These are phyloP conservation scores for Digitaria exilis DNA, from an alignment of 202 grass and related monocot species.

Conservation along the genomic window DNA sequence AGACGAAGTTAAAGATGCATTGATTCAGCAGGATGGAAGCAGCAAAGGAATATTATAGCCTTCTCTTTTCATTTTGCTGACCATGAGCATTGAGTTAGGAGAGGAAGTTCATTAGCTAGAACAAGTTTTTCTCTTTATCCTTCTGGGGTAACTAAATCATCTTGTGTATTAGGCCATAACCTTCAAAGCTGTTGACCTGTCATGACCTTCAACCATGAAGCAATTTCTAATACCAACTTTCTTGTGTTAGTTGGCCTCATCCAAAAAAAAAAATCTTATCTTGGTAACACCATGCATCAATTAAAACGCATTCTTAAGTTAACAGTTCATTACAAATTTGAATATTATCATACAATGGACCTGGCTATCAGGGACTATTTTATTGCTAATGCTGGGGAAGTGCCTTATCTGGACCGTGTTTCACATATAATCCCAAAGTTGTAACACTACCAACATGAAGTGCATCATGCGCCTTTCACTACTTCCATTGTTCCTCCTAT, in stretches of 20 bases:
- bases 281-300: neutral
- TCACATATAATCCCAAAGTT: neutral
- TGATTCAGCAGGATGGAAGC: no score
- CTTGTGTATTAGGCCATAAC: neutral
- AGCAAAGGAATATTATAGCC: no score
- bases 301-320: neutral
- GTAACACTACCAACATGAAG: neutral
- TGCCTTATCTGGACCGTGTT: neutral
- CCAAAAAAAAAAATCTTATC: no score
- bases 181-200: neutral
- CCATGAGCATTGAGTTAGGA: no score
- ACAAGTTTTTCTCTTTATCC: no score
- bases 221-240: no score
- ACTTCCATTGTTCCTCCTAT: neutral
- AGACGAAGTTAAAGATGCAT: no score
- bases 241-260: no score
- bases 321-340: neutral
- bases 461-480: neutral
- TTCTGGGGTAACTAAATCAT: no score
- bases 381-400: neutral
- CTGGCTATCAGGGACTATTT: neutral
- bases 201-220: neutral
- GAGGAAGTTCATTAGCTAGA: no score
- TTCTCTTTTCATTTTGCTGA: no score
- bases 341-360: neutral